Evolutionary conservation across 2,329 filamentous ascomycete species (phyloP).

Genomic region (Colletotrichum theobromicola): DNA sequence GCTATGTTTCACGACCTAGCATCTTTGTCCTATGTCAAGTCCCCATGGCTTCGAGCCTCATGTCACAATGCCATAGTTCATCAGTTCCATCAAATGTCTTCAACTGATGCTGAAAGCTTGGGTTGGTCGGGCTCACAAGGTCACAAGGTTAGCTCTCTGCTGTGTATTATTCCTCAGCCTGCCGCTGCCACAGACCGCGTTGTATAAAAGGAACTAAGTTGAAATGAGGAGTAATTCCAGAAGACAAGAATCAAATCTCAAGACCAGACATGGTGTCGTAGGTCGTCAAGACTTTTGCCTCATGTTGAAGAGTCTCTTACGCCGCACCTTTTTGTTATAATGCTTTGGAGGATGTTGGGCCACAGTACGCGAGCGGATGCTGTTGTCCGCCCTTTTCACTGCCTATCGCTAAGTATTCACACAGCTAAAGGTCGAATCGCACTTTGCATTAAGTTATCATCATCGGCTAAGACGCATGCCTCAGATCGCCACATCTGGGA

Average conservation of each 20-base stretch:
- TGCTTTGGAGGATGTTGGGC: too few relatives aligned
- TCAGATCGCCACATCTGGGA: too few relatives aligned
- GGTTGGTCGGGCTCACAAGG: background rate
- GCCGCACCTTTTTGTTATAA: background rate
- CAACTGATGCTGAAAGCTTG: too few relatives aligned
- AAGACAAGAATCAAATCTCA: background rate
- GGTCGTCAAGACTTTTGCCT: background rate
- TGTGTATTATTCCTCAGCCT: background rate
- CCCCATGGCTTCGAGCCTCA: accelerated
- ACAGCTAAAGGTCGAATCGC: too few relatives aligned
- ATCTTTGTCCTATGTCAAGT: too few relatives aligned
- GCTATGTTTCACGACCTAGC: too few relatives aligned
- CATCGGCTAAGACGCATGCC: too few relatives aligned
- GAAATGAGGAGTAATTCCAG: background rate
- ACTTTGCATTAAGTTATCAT: too few relatives aligned
- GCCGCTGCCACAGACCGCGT: background rate
- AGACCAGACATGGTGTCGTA: accelerated
- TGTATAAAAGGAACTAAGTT: background rate
- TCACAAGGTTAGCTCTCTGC: background rate
- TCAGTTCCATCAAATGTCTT: too few relatives aligned
- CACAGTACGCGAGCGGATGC: too few relatives aligned
- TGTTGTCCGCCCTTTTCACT: background rate
- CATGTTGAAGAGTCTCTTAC: background rate
- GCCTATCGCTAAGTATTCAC: background rate
- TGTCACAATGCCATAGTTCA: too few relatives aligned